Conservation (phyloP, 192 early-diverging fungal genomes). For the Geranomyces variabilis region DNA sequence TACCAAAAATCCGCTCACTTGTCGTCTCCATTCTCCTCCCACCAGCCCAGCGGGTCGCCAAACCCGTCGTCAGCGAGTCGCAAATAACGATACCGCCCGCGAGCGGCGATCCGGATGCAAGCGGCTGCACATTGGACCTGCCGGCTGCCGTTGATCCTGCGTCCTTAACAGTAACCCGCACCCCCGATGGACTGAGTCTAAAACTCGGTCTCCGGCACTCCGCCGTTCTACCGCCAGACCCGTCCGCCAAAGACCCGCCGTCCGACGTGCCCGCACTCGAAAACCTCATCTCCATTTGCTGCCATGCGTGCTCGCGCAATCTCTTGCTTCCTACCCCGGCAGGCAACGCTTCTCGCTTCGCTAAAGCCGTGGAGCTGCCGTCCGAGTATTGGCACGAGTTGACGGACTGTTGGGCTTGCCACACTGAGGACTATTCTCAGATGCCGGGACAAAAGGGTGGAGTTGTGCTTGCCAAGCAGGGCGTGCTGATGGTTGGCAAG, state of each 20-base stretch:
- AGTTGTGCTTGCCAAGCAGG: constrained; percentile 37
- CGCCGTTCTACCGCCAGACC: neutral
- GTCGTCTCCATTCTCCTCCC: neutral
- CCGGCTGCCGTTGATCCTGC: neutral
- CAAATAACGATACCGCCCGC: neutral
- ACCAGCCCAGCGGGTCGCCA: neutral
- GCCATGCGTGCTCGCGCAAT: neutral
- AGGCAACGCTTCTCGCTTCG: constrained; percentile 15
- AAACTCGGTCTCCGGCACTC: constrained; percentile 4
- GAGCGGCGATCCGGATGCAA: neutral
- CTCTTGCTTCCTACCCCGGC: neutral
- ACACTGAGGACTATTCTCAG: constrained; percentile 55
- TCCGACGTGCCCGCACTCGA: neutral
- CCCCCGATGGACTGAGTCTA: neutral
- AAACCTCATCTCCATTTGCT: neutral
- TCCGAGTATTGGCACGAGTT: constrained; percentile 61
- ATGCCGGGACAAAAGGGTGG: constrained; percentile 44
- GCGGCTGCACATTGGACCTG: neutral
- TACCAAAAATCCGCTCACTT: constrained; percentile 4
- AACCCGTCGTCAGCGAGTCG: neutral
- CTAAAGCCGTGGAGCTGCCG: constrained; percentile 44
- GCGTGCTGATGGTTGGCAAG: constrained; percentile 37
- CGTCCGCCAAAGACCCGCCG: neutral
- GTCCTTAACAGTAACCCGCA: neutral
- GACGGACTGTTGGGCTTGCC: constrained; percentile 61